Conservation (phyloP, 2,329 filamentous ascomycete genomes). For the Mariannaea sp. region DNA sequence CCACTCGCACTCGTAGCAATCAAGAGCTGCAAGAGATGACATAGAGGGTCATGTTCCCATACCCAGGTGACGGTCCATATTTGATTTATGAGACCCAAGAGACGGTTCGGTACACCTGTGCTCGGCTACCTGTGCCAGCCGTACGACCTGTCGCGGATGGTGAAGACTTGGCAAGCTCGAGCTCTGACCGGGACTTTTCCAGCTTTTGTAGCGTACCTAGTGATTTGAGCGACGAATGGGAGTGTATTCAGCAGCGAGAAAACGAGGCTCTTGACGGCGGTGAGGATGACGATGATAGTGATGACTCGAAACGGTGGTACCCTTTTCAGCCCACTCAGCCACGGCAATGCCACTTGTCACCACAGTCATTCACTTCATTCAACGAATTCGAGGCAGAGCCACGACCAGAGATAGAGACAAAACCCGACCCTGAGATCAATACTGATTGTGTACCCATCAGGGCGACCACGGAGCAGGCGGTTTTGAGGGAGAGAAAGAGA, state of each 20-base stretch:
- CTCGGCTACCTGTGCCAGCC: slow-evolving; percentile 6
- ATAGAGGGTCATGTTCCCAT: slow-evolving; percentile 49
- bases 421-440: too few species aligned
- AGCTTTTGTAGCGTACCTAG: slow-evolving; percentile 20
- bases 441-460: too few species aligned
- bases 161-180: not conserved
- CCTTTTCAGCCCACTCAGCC: too few species aligned
- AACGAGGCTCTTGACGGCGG: not conserved
- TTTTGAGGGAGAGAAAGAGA: slow-evolving; percentile 4
- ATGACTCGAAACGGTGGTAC: not conserved
- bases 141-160: not conserved
- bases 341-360: not conserved
- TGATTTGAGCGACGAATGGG: slow-evolving; percentile 25
- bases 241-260: slow-evolving; percentile 22
- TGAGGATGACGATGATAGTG: not conserved
- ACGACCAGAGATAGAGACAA: not conserved
- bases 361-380: slow-evolving; percentile 2
- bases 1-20: slow-evolving; percentile 40
- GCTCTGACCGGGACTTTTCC: not conserved
- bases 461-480: not conserved
- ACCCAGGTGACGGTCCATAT: slow-evolving; percentile 40
- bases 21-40: slow-evolving; percentile 54
- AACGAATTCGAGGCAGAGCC: too few species aligned
- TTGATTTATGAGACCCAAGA: slow-evolving; percentile 39
- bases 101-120: slow-evolving; percentile 28